phyloP scores from a whole-genome alignment of 1,284 basidiomycete genomes.

The Malassezia slooffiae region DNA sequence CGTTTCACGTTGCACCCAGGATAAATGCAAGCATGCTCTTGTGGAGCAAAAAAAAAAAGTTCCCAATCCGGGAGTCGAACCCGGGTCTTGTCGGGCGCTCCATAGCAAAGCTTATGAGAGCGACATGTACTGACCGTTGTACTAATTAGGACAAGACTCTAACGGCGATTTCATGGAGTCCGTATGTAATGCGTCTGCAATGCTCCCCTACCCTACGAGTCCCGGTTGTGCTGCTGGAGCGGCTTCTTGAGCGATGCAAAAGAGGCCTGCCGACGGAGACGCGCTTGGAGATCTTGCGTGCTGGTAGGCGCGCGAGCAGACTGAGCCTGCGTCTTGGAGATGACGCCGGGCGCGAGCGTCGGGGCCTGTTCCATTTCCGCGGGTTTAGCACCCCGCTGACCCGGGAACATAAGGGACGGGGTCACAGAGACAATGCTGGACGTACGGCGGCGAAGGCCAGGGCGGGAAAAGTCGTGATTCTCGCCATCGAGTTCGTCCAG shows the following conservation, averaged over 20 bases:
- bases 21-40: no score
- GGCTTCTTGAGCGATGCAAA: background rate
- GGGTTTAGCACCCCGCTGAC: no score
- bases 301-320: background rate
- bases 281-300: background rate
- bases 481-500: background rate
- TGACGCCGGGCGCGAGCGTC: no score
- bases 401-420: conserved; percentile 13
- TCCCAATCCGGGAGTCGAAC: conserved; percentile 22
- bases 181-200: background rate
- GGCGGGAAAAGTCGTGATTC: conserved; percentile 3
- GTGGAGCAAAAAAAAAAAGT: conserved; percentile 7
- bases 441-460: conserved; percentile 3
- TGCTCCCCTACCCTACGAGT: no score
- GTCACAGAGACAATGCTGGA: conserved; percentile 15
- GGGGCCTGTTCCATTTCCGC: no score
- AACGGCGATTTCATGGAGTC: no score
- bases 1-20: no score
- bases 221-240: no score
- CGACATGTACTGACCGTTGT: conserved; percentile 21
- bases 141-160: conserved; percentile 18
- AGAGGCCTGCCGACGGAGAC: background rate
- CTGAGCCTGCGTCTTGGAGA: background rate
- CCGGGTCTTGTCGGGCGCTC: conserved; percentile 20
- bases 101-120: conserved; percentile 13